Conservation (phyloP, 2,329 filamentous ascomycete genomes). For the Metarhizium guizhouense region DNA sequence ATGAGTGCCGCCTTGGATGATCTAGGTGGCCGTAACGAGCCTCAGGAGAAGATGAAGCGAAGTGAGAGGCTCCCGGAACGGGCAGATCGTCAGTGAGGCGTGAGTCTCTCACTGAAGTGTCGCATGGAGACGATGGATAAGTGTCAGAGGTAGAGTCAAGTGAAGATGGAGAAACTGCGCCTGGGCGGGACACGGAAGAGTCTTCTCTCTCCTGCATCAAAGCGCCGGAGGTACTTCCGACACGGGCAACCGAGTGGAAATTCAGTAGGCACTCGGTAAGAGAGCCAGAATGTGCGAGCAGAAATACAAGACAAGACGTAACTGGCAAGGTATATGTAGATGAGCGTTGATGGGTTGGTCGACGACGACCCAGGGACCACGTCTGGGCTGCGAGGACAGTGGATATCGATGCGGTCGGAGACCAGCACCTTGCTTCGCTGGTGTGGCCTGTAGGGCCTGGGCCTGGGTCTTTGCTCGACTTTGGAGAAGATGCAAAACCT, state of each 20-base stretch:
- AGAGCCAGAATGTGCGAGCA: neutral
- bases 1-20: slow-evolving; percentile 8
- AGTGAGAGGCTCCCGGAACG: neutral
- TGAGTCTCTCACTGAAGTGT: neutral
- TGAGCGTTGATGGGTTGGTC: neutral
- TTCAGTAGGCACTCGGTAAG: neutral
- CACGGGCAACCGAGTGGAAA: neutral
- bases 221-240: slow-evolving; percentile 13
- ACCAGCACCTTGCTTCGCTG: neutral
- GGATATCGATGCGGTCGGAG: neutral
- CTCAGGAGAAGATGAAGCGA: slow-evolving; percentile 1
- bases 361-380: neutral
- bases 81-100: neutral
- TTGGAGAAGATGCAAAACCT: neutral
- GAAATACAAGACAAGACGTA: neutral
- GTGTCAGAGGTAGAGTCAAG: slow-evolving; percentile 7
- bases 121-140: slow-evolving; percentile 5
- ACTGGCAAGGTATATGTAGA: neutral
- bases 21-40: slow-evolving; percentile 3
- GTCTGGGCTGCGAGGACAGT: neutral
- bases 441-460: slow-evolving; percentile 10
- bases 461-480: slow-evolving; percentile 5
- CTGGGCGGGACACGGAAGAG: neutral
- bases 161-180: neutral
- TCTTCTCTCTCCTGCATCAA: slow-evolving; percentile 21